A percentile compares a stretch with the other conserved stretches of the same genome.
These are phyloP conservation scores for Chlorella ohadii DNA, from an alignment of 139 green algal species.

Conservation along the genomic window DNA sequence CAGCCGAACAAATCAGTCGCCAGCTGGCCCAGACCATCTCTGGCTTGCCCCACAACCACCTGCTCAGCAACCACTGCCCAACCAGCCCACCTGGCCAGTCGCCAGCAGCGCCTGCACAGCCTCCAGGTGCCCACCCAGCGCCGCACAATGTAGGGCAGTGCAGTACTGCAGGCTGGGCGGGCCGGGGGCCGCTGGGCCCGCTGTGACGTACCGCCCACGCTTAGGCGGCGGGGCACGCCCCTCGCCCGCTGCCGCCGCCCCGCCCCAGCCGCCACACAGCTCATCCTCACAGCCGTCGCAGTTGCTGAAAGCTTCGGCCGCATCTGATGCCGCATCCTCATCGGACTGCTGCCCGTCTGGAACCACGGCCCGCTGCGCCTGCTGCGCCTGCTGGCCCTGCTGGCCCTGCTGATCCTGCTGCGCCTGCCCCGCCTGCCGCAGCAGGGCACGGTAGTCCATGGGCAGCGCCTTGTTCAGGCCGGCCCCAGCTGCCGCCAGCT, in stretches of 20 bases:
- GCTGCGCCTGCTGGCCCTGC: not conserved
- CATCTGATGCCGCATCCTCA: not conserved
- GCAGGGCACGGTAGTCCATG: constrained; percentile 41
- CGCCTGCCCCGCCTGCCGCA: constrained; percentile 5
- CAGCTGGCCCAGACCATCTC: no score
- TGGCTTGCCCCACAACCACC: no score
- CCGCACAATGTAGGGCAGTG: constrained; percentile 47
- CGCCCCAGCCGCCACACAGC: not conserved
- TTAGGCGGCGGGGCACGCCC: constrained; percentile 10
- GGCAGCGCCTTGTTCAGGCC: constrained; percentile 35
- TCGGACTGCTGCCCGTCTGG: not conserved
- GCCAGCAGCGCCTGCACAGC: constrained; percentile 33
- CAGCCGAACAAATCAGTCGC: no score
- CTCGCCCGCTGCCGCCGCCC: not conserved
- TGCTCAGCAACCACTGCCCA: no score
- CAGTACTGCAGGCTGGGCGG: constrained; percentile 44
- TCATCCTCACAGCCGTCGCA: not conserved
- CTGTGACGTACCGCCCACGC: constrained; percentile 23
- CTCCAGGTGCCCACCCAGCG: constrained; percentile 41
- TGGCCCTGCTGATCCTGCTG: not conserved
- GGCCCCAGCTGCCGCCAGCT: constrained; percentile 45
- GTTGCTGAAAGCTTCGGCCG: no score
- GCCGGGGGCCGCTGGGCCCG: not conserved
- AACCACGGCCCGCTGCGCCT: not conserved
- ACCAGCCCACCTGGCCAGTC: not conserved